Conservation (phyloP, 2,329 filamentous ascomycete genomes). For the Uncinocarpus reesii region DNA sequence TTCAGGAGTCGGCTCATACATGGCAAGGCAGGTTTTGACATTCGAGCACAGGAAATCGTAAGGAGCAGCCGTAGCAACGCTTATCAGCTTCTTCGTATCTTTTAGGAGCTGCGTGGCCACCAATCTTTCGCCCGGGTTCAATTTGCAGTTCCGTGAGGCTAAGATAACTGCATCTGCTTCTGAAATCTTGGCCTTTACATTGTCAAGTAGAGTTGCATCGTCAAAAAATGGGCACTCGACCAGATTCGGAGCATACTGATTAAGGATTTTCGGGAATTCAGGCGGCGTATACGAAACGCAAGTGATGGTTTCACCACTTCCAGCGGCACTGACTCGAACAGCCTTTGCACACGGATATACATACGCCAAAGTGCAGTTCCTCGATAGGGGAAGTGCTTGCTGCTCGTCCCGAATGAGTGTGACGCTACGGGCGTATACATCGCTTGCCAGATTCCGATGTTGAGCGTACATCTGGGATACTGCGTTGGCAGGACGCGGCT, state of each 20-base stretch:
- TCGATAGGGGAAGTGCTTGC: slow-evolving; percentile 26
- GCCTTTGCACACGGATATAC: slow-evolving; percentile 31
- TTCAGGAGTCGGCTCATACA: slow-evolving; percentile 37
- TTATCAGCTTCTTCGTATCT: slow-evolving; percentile 26
- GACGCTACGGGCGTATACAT: slow-evolving; percentile 32
- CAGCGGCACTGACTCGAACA: slow-evolving; percentile 30
- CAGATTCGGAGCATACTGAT: slow-evolving; percentile 20
- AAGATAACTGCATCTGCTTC: slow-evolving; percentile 34
- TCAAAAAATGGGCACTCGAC: slow-evolving; percentile 28
- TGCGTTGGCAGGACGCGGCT: slow-evolving; percentile 15
- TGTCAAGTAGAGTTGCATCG: slow-evolving; percentile 23
- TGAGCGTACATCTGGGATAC: slow-evolving; percentile 22
- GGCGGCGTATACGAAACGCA: slow-evolving; percentile 26
- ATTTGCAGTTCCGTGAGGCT: slow-evolving; percentile 32
- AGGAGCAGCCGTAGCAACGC: slow-evolving; percentile 36
- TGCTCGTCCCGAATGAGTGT: slow-evolving; percentile 32
- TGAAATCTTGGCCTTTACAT: slow-evolving; percentile 26
- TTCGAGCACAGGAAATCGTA: slow-evolving; percentile 35
- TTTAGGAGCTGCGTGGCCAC: slow-evolving; percentile 28
- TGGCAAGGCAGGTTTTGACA: slow-evolving; percentile 36
- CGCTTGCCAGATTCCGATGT: slow-evolving; percentile 24
- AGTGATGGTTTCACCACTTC: slow-evolving; percentile 30
- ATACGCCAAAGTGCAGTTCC: slow-evolving; percentile 26
- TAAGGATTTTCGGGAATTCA: slow-evolving; percentile 28
- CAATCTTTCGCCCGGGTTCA: slow-evolving; percentile 30